Base-by-base conservation (phyloP, 2,329 filamentous ascomycete species). In the Endoconidiophora laricicola region DNA sequence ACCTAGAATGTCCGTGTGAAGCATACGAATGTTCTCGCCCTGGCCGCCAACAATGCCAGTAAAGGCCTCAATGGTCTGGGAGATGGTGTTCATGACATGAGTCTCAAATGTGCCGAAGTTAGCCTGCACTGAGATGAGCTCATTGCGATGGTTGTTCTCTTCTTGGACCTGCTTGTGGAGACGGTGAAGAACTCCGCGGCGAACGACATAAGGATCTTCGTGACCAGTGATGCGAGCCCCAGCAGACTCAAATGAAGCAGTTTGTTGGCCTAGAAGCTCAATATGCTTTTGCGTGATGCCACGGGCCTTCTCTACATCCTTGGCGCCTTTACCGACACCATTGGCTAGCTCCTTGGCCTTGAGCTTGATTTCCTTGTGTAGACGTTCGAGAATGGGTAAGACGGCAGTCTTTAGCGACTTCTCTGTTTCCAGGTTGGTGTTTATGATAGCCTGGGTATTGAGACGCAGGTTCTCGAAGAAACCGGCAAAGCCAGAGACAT, bases 331-430 rank as follows among this genome's bases (percentile, higher is more conserved):
- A 54, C 79, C 76, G 20, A 84, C 86, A 6, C 90, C 88, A 54
- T 79, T 74, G 41, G 76, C 73, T 46, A 98, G 74, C 66, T 95
- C 88, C 71, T 96, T 96, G 55, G 78, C 74, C 71, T 96, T 96
- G 69, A 83, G 80, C 74, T 96, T 98, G 71, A 98, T 91, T 64
- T 96, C 91, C 63, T 86, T 81, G 69, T 96, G 88, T 45, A 98
- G 72, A 48, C 87, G 83, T 59, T 93, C 86, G 61, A 98, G 81
- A 55, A 90, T 81, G 37, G 90, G 91, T 18, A 94, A 72, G 26
- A 96, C 83, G 12, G 81, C 80, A 53, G 80, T 81, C 66, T 90
- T 94, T 57, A 98, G 74, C 58, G 79, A 85, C 71, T 91, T 91
- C 58, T 91, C 87, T 4, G 88, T 94, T 64, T 96, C 90, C 58